Conservation (phyloP, 257 asterid species). For the Nyctanthes arbortristis region DNA sequence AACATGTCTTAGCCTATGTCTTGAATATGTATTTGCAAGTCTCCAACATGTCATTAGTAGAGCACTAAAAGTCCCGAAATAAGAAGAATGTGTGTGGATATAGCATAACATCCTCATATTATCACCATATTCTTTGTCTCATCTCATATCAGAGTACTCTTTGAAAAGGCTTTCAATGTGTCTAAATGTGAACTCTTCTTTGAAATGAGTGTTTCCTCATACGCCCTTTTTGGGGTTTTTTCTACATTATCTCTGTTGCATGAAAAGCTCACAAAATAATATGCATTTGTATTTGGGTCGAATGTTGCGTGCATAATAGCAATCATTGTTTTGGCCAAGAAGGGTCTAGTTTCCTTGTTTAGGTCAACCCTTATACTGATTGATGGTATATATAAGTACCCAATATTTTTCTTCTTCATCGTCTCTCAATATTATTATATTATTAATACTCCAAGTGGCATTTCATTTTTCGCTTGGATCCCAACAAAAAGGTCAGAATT, state of each 20-base stretch:
- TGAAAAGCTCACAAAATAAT: constrained; percentile 27
- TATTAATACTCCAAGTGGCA: neutral
- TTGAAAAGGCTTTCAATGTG: too few species aligned
- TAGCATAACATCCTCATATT: too few species aligned
- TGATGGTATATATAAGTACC: neutral
- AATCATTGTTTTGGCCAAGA: constrained; percentile 30
- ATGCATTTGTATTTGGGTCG: neutral
- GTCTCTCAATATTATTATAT: neutral
- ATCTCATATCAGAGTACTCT: too few species aligned
- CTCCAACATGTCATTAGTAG: too few species aligned
- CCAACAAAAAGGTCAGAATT: neutral
- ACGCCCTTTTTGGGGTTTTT: constrained; percentile 13
- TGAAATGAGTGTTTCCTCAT: neutral
- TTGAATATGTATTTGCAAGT: too few species aligned
- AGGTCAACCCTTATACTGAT: constrained; percentile 29
- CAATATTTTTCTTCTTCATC: neutral
- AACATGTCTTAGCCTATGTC: too few species aligned
- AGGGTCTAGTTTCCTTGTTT: constrained; percentile 19
- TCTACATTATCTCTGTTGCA: constrained; percentile 23
- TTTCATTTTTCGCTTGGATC: neutral
- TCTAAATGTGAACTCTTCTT: too few species aligned
- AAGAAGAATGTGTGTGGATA: too few species aligned
- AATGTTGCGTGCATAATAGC: constrained; percentile 33
- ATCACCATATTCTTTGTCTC: too few species aligned
- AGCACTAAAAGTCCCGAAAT: too few species aligned